phyloP scores from a whole-genome alignment of 2,329 filamentous ascomycete genomes.

The Lachnum nothofagi region DNA sequence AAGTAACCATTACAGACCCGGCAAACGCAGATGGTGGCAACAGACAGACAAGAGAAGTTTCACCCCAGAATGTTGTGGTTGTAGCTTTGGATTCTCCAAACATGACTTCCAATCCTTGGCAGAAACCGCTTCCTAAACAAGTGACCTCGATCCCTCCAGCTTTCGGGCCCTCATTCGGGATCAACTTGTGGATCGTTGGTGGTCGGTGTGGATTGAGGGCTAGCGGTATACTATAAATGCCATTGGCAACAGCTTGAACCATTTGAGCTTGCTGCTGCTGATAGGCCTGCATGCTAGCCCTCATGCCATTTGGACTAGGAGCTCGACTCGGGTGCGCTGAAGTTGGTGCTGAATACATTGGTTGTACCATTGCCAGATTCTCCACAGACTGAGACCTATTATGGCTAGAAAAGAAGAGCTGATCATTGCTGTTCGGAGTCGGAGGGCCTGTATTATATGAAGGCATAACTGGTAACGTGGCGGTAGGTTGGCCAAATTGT shows the following conservation, averaged over 20 bases:
- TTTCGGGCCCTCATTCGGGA: constrained; percentile 75
- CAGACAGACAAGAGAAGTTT: constrained; percentile 58
- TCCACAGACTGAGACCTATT: constrained; percentile 62
- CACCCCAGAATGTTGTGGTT: constrained; percentile 59
- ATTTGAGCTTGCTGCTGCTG: constrained; percentile 40
- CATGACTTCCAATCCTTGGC: constrained; percentile 73
- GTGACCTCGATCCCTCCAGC: constrained; percentile 84
- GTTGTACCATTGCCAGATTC: constrained; percentile 52
- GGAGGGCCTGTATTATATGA: constrained; percentile 56
- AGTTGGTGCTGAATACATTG: constrained; percentile 65
- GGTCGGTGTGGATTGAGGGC: constrained; percentile 47
- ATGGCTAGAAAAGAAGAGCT: constrained; percentile 49
- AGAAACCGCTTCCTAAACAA: constrained; percentile 74
- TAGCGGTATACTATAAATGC: constrained; percentile 48
- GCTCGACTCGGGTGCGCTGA: constrained; percentile 73
- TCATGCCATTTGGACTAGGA: constrained; percentile 60
- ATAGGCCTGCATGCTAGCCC: constrained; percentile 42
- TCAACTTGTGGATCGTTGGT: constrained; percentile 73
- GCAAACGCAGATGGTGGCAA: constrained; percentile 54
- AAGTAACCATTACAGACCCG: constrained; percentile 55
- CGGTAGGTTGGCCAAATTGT: constrained; percentile 20
- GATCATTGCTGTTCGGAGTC: constrained; percentile 62
- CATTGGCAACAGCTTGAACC: constrained; percentile 43
- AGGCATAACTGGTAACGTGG: constrained; percentile 25
- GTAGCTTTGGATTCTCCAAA: constrained; percentile 68